Evolutionary conservation across 768 basidiomycete species (phyloP), one percentile per base, ranked within the genome.

Genomic region (Suillus subaureus): DNA sequence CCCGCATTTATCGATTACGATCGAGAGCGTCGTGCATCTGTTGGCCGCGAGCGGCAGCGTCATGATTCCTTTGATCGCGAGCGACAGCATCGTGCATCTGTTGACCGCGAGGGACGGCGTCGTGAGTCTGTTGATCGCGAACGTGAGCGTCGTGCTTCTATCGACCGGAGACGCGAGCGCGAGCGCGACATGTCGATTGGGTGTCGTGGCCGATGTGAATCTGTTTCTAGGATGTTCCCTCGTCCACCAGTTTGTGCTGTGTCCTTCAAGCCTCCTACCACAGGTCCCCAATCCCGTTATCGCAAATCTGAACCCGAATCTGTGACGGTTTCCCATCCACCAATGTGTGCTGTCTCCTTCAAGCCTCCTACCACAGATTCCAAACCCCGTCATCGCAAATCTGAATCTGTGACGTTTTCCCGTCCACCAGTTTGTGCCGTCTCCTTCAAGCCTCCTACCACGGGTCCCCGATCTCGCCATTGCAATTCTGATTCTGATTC

Each of bases 231-330:
- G 45, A 37, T 45, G 31, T 58, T 61, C 23, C 51, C 61, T 12
- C 61, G n/a, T 33, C 49, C 49, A 35, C 45, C 54, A 9, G 56
- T 55, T 26, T 49, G 33, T n/a, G 61, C 65, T 33, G 23, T 39
- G 26, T 62, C 58, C 49, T 45, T 49, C 15, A 52, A 67, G 6
- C 51, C 39, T 58, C 42, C 60, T 57, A 16, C 56, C 16, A n/a
- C 31, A 21, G 11, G 31, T 13, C 31, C 31, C 3, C 42, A 55
- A 47, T 35, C 31, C 62, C 35, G 47, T 12, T 6, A 6, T 43
- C 35, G 33, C 33, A 61, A 37, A n/a, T 55, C 2, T 15, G 58
- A 35, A 21, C 51, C 43, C n/a, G 5, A 35, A 39, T 40, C 40
- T 16, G 21, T 28, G 40, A 31, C 37, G 37, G 51, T 37, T 37